These are phyloP conservation scores for Globisporangium iwayamae DNA, from an alignment of 352 stramenopile genomes.

Conservation along the genomic window DNA sequence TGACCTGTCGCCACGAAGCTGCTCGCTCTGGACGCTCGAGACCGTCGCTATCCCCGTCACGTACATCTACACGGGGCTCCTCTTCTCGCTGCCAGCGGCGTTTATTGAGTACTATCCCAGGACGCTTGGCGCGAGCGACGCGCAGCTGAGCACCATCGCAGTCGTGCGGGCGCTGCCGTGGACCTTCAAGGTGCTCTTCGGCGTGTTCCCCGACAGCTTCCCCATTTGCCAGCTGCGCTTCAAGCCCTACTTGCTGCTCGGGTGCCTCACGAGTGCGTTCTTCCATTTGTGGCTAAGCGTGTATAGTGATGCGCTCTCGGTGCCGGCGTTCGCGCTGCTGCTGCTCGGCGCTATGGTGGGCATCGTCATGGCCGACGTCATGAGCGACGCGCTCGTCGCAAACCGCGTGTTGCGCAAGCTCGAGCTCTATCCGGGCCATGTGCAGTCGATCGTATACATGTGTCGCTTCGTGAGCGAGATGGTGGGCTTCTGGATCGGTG, in stretches of 20 bases:
- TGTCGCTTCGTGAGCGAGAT: slow-evolving; percentile 79
- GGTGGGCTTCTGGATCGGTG: slow-evolving; percentile 66
- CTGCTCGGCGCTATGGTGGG: slow-evolving; percentile 67
- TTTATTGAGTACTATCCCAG: slow-evolving; percentile 78
- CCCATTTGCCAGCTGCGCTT: slow-evolving; percentile 54
- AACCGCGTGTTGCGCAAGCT: slow-evolving; percentile 49
- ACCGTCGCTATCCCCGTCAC: slow-evolving; percentile 69
- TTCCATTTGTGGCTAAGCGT: slow-evolving; percentile 52
- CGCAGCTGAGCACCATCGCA: slow-evolving; percentile 66
- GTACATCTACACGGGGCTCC: slow-evolving; percentile 72
- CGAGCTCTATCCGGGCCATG: slow-evolving; percentile 32
- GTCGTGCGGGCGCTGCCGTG: slow-evolving; percentile 71
- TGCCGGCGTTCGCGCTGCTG: slow-evolving; percentile 65
- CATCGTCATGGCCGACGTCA: slow-evolving; percentile 81
- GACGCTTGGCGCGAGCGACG: slow-evolving; percentile 51
- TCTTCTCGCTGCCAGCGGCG: slow-evolving; percentile 62
- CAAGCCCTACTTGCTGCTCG: slow-evolving; percentile 75
- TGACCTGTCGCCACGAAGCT: background rate
- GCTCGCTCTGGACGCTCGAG: slow-evolving; percentile 48
- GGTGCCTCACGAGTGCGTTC: slow-evolving; percentile 48
- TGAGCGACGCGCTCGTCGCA: slow-evolving; percentile 70
- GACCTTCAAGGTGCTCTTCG: slow-evolving; percentile 80
- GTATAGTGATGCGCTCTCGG: slow-evolving; percentile 31
- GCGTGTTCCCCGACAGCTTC: slow-evolving; percentile 60
- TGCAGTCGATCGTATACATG: slow-evolving; percentile 72